A percentile compares a stretch with the other conserved stretches of the same genome.
phyloP scores from a whole-genome alignment of 2,329 filamentous ascomycete species.

The Nothophoma quercina region DNA sequence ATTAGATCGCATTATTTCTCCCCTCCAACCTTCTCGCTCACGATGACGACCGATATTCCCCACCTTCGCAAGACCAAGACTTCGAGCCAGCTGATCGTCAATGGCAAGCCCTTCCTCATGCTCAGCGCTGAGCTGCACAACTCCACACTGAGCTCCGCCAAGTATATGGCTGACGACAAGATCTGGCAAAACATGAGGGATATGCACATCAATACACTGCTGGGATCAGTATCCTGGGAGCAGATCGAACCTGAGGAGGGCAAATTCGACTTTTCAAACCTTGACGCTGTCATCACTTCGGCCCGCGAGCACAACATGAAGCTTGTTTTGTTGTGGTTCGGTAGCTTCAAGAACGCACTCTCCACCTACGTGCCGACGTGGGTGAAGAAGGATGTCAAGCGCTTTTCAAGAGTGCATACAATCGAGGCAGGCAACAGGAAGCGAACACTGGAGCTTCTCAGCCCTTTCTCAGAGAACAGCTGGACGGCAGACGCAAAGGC shows the following conservation, averaged over 20 bases:
- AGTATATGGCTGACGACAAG: slow-evolving; percentile 52
- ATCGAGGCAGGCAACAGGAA: slow-evolving; percentile 29
- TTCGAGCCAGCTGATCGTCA: slow-evolving; percentile 52
- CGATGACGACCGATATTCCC: slow-evolving; percentile 28
- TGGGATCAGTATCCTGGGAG: slow-evolving; percentile 58
- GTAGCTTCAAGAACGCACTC: slow-evolving; percentile 56
- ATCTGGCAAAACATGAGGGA: slow-evolving; percentile 54
- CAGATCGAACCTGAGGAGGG: slow-evolving; percentile 56
- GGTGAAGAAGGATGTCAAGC: slow-evolving; percentile 46
- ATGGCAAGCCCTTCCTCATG: slow-evolving; percentile 56
- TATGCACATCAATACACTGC: slow-evolving; percentile 55
- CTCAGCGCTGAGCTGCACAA: slow-evolving; percentile 58
- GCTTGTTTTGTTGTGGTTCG: slow-evolving; percentile 58
- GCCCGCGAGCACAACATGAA: slow-evolving; percentile 50
- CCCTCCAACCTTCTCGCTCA: neutral
- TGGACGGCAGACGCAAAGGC: slow-evolving; percentile 51
- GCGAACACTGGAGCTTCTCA: slow-evolving; percentile 32
- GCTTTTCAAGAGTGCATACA: slow-evolving; percentile 36
- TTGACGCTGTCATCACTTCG: slow-evolving; percentile 51
- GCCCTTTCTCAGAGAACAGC: slow-evolving; percentile 47
- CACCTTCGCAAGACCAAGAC: slow-evolving; percentile 31
- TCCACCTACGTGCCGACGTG: slow-evolving; percentile 40
- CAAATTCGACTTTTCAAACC: slow-evolving; percentile 52
- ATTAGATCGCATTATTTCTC: neutral
- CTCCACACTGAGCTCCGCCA: slow-evolving; percentile 55